These are phyloP conservation scores for Rhododendron mucronatum DNA, from an alignment of 148 eudicot genomes.

Conservation along the genomic window DNA sequence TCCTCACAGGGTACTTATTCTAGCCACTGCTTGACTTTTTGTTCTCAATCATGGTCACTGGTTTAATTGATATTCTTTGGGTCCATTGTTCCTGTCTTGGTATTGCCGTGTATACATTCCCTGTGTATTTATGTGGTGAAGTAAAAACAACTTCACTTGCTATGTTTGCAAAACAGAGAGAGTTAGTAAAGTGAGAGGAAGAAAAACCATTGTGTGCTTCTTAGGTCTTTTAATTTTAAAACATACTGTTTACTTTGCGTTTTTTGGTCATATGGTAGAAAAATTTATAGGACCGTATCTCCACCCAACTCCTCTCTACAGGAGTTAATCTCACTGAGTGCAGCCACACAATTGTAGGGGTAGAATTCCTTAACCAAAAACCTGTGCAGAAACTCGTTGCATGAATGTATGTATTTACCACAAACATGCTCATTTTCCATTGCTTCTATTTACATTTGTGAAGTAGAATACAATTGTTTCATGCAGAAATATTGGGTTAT, in stretches of 20 bases:
- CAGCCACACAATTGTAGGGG: background rate
- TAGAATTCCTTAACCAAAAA: background rate
- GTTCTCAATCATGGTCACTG: background rate
- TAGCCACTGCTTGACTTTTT: slow-evolving; percentile 10
- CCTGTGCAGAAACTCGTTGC: background rate
- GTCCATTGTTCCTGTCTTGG: background rate
- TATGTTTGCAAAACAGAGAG: background rate
- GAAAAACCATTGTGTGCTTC: background rate
- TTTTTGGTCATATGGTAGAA: background rate
- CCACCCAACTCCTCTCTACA: background rate
- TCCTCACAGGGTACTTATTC: slow-evolving; percentile 72
- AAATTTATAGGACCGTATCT: background rate
- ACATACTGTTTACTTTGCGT: background rate
- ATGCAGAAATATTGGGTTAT: background rate
- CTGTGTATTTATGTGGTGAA: background rate
- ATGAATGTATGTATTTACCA: background rate
- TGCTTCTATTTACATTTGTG: background rate
- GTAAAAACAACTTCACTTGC: background rate
- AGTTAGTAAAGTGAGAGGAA: background rate
- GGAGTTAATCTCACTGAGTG: background rate
- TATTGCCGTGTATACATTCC: background rate
- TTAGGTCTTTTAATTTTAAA: background rate
- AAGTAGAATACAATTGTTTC: background rate
- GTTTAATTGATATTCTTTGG: background rate
- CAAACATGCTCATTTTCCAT: background rate